A percentile compares a stretch with the other conserved stretches of the same genome.
phyloP scores from a whole-genome alignment of 441 rosid species.

The Erysimum pusillum region DNA sequence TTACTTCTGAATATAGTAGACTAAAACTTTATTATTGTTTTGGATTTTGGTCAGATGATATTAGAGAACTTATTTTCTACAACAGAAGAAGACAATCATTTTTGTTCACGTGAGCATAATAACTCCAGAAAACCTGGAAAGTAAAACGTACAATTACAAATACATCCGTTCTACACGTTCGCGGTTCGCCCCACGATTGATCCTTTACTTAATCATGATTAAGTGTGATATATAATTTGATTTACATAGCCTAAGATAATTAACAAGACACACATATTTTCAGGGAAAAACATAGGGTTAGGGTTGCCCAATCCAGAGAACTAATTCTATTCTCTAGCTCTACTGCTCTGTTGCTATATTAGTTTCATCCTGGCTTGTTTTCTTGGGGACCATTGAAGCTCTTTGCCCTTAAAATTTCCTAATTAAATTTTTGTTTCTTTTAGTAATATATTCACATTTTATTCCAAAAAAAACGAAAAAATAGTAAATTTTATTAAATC shows the following conservation, averaged over 20 bases:
- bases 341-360: too few relatives aligned
- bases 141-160: conserved; percentile 27
- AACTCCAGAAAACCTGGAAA: conserved; percentile 44
- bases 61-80: background rate
- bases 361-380: too few relatives aligned
- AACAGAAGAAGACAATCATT: conserved; percentile 33
- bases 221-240: conserved; percentile 1
- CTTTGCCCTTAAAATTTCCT: too few relatives aligned
- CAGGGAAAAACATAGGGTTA: background rate
- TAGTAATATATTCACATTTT: too few relatives aligned
- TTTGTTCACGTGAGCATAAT: conserved; percentile 43
- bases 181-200: background rate
- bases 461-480: too few relatives aligned
- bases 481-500: too few relatives aligned
- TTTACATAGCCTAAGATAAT: background rate
- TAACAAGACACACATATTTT: background rate
- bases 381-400: too few relatives aligned
- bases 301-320: background rate
- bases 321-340: too few relatives aligned
- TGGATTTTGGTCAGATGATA: conserved; percentile 21
- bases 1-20: conserved; percentile 4
- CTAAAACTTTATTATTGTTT: background rate
- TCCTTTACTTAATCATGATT: background rate
- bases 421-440: too few relatives aligned
- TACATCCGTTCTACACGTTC: conserved; percentile 16